Percentiles rank a stretch among this genome's conserved stretches.
phyloP scores from a whole-genome alignment of 441 rosid species.

The Populus hybrid region DNA sequence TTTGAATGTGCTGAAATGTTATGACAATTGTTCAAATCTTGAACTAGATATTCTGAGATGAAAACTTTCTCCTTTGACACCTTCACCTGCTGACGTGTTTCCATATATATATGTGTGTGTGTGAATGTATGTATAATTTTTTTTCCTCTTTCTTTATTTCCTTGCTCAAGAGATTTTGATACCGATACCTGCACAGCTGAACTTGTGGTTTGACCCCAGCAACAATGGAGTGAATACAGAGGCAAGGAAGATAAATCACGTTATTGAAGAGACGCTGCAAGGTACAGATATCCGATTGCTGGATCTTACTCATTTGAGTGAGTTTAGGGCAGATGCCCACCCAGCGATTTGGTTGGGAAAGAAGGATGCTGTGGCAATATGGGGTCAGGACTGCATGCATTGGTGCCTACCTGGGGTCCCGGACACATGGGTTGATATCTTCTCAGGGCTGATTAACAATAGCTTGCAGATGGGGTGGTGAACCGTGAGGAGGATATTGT shows the following conservation, averaged over 20 bases:
- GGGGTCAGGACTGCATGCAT: slow-evolving; percentile 99
- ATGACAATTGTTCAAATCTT: not conserved
- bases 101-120: not conserved
- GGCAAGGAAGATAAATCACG: slow-evolving; percentile 59
- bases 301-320: slow-evolving; percentile 71
- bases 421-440: slow-evolving; percentile 87
- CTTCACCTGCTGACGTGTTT: not conserved
- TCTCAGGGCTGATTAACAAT: slow-evolving; percentile 46
- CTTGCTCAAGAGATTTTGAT: slow-evolving; percentile 9
- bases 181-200: slow-evolving; percentile 69
- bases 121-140: too few relatives aligned
- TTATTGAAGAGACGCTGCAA: slow-evolving; percentile 42
- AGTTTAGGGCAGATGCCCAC: slow-evolving; percentile 92
- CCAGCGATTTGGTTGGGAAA: slow-evolving; percentile 96
- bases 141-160: not conserved
- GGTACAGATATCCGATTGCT: slow-evolving; percentile 56
- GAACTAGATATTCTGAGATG: not conserved
- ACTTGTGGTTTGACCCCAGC: slow-evolving; percentile 88
- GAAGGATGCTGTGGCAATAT: slow-evolving; percentile 77
- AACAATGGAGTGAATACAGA: slow-evolving; percentile 88
- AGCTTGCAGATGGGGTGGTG: slow-evolving; percentile 29
- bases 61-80: not conserved
- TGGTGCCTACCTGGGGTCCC: slow-evolving; percentile 99
- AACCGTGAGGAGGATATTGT: not conserved
- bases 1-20: not conserved